Evolutionary conservation across 768 basidiomycete species (phyloP).

Genomic region (Leccinellum rugosiceps): DNA sequence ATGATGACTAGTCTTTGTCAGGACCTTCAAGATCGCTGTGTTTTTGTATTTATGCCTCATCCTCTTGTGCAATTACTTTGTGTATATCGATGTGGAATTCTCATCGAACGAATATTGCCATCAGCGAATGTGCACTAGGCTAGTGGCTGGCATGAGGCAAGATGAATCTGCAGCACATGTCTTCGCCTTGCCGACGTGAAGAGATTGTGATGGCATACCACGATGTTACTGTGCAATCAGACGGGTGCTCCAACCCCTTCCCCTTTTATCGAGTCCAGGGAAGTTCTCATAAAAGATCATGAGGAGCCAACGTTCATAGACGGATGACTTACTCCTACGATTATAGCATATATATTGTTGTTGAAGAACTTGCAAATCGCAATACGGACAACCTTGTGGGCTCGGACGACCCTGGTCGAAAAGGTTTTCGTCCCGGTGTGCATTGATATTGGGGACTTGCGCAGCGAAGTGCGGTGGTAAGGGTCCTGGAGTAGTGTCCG

Average conservation of each 20-base stretch:
- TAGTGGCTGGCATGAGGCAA: not conserved
- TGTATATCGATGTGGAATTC: not conserved
- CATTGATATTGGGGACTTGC: no score
- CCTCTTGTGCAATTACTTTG: not conserved
- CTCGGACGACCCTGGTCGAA: no score
- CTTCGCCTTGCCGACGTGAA: not conserved
- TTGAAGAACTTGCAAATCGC: not conserved
- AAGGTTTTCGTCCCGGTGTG: no score
- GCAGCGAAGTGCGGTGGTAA: not conserved
- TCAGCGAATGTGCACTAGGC: no score
- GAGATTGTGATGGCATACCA: not conserved
- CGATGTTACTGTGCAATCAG: not conserved
- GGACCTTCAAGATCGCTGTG: not conserved
- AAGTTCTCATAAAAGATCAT: no score
- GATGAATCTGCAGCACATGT: not conserved
- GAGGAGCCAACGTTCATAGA: not conserved
- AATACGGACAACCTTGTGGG: not conserved
- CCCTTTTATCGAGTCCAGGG: no score
- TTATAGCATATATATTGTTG: not conserved
- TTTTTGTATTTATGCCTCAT: not conserved
- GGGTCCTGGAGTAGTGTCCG: not conserved
- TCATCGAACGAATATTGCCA: not conserved
- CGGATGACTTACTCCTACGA: not conserved
- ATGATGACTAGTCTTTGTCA: slow-evolving; percentile 7
- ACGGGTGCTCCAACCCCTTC: not conserved